These are phyloP conservation scores for Apiosordaria backusii DNA, from an alignment of 495 filamentous ascomycete genomes.

Conservation along the genomic window DNA sequence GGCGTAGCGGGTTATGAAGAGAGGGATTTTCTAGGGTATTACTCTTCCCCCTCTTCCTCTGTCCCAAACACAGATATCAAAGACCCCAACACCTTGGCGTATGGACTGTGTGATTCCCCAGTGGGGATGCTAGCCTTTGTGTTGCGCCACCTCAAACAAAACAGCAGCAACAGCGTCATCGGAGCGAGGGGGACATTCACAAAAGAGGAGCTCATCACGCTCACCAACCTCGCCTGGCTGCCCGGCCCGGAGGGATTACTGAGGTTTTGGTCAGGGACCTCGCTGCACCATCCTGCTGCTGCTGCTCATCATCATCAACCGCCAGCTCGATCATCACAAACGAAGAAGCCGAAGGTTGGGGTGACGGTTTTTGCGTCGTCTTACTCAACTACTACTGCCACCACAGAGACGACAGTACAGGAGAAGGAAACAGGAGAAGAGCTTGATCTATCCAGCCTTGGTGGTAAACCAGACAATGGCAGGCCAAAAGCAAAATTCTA, in stretches of 20 bases:
- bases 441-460: background rate
- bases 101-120: conserved; percentile 53
- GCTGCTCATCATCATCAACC: too few species aligned
- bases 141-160: conserved; percentile 30
- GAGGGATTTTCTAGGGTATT: conserved; percentile 32
- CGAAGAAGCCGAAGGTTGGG: conserved; percentile 33
- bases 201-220: conserved; percentile 41
- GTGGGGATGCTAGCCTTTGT: conserved; percentile 48
- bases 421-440: background rate
- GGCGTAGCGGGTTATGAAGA: conserved; percentile 40
- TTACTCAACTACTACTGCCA: conserved; percentile 19
- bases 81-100: conserved; percentile 49
- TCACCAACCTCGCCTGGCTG: conserved; percentile 47
- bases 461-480: background rate
- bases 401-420: background rate
- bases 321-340: conserved; percentile 20
- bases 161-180: background rate
- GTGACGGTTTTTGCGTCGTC: conserved; percentile 40
- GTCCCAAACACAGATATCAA: conserved; percentile 13
- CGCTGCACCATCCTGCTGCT: conserved; percentile 24
- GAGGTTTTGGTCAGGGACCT: conserved; percentile 45
- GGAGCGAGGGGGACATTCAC: conserved; percentile 29
- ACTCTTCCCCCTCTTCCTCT: background rate
- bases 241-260: conserved; percentile 47
- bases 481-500: background rate